phyloP scores from a whole-genome alignment of 805 yeast species.

The Candida ovalis region DNA sequence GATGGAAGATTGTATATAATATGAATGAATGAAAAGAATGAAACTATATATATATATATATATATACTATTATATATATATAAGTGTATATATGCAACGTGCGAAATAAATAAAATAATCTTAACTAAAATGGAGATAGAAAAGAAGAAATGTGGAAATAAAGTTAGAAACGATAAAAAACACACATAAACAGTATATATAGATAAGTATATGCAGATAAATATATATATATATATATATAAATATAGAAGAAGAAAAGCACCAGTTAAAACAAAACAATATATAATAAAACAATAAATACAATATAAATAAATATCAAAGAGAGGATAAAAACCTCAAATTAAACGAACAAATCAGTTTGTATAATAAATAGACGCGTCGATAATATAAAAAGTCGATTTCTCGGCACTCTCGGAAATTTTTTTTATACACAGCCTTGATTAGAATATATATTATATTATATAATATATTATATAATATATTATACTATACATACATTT shows the following conservation, averaged over 20 bases:
- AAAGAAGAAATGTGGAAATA: not conserved
- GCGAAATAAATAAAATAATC: not conserved
- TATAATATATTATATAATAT: not conserved
- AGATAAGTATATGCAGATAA: too few relatives aligned
- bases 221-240: too few relatives aligned
- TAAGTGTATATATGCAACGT: not conserved
- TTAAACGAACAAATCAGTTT: too few relatives aligned
- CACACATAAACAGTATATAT: too few relatives aligned
- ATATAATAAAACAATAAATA: too few relatives aligned
- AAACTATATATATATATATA: not conserved
- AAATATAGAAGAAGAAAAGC: too few relatives aligned
- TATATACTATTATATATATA: not conserved
- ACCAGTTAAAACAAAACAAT: too few relatives aligned
- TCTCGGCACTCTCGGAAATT: not conserved
- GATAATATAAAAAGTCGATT: too few relatives aligned
- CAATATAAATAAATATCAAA: too few relatives aligned
- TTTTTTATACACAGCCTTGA: not conserved
- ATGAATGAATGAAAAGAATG: not conserved
- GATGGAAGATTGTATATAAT: not conserved
- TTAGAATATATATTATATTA: too few relatives aligned
- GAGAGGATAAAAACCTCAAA: not conserved
- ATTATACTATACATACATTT: not conserved
- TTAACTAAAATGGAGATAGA: not conserved
- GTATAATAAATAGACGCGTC: not conserved
- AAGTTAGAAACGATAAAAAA: not conserved